A percentile compares a stretch with the other conserved stretches of the same genome.
Conservation (phyloP, 306 rosid species). For the Malus orientalis region DNA sequence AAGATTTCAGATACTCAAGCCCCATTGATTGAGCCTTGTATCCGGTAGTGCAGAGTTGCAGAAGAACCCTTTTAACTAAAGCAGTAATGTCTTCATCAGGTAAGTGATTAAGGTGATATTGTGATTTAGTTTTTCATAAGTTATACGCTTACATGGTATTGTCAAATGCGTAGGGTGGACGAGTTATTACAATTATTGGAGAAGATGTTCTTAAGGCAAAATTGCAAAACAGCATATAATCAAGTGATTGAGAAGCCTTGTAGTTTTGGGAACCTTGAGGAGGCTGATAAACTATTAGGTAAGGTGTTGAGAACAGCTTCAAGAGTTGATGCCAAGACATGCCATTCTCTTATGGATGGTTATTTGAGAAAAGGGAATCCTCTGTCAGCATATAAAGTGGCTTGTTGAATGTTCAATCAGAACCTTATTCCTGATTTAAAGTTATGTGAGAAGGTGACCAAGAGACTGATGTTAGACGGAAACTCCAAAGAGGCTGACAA, state of each 20-base stretch:
- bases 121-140: too few species aligned
- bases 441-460: constrained; percentile 69
- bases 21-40: too few species aligned
- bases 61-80: too few species aligned
- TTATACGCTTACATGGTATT: constrained; percentile 15
- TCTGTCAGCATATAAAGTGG: constrained; percentile 71
- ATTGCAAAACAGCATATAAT: constrained; percentile 53
- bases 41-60: too few species aligned
- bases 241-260: constrained; percentile 85
- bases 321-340: constrained; percentile 62
- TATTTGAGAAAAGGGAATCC: constrained; percentile 54
- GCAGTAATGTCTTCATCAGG: too few species aligned
- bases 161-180: constrained; percentile 56
- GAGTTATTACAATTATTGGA: constrained; percentile 60
- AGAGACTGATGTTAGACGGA: constrained; percentile 50
- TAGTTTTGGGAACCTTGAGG: constrained; percentile 55
- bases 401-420: constrained; percentile 72
- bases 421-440: constrained; percentile 76
- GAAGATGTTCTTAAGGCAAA: constrained; percentile 54
- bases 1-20: too few species aligned
- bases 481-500: constrained; percentile 64
- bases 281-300: constrained; percentile 67
- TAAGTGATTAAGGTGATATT: too few species aligned
- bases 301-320: constrained; percentile 89
- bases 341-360: constrained; percentile 70